These are phyloP conservation scores for Paramecium pentaurelia DNA, from an alignment of 73 alveolate species.

Conservation along the genomic window DNA sequence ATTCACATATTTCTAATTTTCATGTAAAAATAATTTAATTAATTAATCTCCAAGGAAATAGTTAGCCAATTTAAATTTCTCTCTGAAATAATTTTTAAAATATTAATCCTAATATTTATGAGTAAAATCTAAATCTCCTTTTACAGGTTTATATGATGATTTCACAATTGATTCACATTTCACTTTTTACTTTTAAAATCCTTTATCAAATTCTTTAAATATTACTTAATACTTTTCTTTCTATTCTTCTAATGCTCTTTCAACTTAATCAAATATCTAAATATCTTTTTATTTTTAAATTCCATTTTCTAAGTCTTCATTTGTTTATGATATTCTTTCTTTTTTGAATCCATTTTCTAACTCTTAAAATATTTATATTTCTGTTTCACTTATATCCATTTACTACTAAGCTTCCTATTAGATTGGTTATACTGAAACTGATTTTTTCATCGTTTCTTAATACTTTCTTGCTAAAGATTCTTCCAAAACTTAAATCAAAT, in stretches of 20 bases:
- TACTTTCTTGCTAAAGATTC: slow-evolving; percentile 18
- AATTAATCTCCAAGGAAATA: slow-evolving; percentile 22
- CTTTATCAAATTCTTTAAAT: not conserved
- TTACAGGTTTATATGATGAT: not conserved
- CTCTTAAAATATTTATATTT: not conserved
- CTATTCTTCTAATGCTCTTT: not conserved
- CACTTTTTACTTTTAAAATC: not conserved
- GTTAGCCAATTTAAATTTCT: slow-evolving; percentile 1
- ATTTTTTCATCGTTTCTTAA: not conserved
- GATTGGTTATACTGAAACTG: not conserved
- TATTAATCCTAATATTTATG: not conserved
- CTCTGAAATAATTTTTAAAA: slow-evolving; percentile 17
- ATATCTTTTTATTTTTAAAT: not conserved
- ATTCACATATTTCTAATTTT: slow-evolving; percentile 14
- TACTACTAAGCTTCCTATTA: not conserved
- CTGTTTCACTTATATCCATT: not conserved
- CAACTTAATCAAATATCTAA: not conserved
- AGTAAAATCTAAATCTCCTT: not conserved
- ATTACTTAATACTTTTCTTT: not conserved
- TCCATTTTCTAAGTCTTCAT: not conserved
- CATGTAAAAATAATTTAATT: not conserved
- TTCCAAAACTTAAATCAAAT: slow-evolving; percentile 5
- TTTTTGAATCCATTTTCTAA: slow-evolving; percentile 12
- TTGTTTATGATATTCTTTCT: not conserved
- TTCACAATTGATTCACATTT: not conserved